Base-by-base conservation (phyloP, 768 basidiomycete species). In the Tylopilus sp. region DNA sequence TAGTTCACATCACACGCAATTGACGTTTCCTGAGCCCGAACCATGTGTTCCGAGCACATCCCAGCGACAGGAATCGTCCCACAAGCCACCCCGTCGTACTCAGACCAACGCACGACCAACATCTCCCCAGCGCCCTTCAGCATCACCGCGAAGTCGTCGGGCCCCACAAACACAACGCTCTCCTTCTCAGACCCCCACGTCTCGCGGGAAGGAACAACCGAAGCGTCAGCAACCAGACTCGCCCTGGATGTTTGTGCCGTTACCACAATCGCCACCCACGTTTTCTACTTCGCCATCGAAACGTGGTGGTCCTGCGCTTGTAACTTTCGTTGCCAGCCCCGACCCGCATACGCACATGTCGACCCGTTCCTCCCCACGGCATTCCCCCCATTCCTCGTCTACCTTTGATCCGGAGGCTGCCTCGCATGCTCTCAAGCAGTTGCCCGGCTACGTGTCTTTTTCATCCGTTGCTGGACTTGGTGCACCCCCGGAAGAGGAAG, bases 371-470 rank as follows among this genome's bases (percentile, higher is more conserved):
- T 49, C 56, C n/a, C 12, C 50, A 25, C 51, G 50, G 3, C 58
- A 61, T 47, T 55, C 58, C 5, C 54, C 54, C 38, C 41, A 50
- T 10, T 45, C 59, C 1, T 48, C 67, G 6, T 72, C 78, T n/a
- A 58, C 72, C 4, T 88, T 88, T 74, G 83, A 88, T 61, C 83
- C 80, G 12, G 78, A 81, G 36, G 77, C 75, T 21, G 86, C 86
- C 7, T 77, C 77, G n/a, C 79, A 76, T 29, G 77, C 78, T 50
- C 80, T 84, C 56, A 75, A 74, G 24, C 68, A 76, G 30, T 77
- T 82, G 28, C 74, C 80, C 16, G 86, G 86, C 2, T 87, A 87
- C 57, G 82, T 87, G 31, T 80, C 78, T n/a, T 87, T 87, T 51
- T 76, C 82, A 36, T 78, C 76, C 45, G 77, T 87, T 11, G 84